A percentile compares a stretch with the other conserved stretches of the same genome.
Conservation (phyloP, 2,329 filamentous ascomycete genomes). For the Aspergillus vadensis region DNA sequence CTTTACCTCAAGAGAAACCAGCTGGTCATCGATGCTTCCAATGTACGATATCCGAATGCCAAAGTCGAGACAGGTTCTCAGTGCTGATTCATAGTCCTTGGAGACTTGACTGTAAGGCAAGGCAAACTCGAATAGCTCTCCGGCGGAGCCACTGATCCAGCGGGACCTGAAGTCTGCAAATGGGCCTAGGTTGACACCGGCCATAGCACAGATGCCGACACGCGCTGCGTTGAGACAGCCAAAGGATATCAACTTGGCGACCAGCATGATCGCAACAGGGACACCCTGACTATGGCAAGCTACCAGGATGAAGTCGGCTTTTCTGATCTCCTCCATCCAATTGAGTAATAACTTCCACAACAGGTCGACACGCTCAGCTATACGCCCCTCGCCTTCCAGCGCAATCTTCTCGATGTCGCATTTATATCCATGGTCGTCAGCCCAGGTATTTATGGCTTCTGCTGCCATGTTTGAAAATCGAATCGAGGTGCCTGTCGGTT, state of each 20-base stretch:
- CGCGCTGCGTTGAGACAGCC: conserved; percentile 76
- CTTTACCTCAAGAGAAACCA: conserved; percentile 83
- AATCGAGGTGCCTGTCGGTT: conserved; percentile 92
- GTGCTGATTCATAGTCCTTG: conserved; percentile 73
- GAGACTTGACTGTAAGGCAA: conserved; percentile 80
- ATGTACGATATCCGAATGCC: conserved; percentile 84
- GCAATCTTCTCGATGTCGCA: conserved; percentile 93
- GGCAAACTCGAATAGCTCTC: conserved; percentile 92
- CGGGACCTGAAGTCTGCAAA: conserved; percentile 90
- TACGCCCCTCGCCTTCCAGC: conserved; percentile 90
- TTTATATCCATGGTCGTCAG: conserved; percentile 68
- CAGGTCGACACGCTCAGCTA: conserved; percentile 84
- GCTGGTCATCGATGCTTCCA: conserved; percentile 94
- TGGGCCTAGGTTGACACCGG: conserved; percentile 89
- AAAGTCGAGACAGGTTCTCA: conserved; percentile 73
- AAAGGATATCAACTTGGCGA: conserved; percentile 89
- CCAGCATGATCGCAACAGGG: conserved; percentile 86
- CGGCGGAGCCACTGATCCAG: conserved; percentile 86
- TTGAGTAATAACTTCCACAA: conserved; percentile 93
- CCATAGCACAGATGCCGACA: conserved; percentile 85
- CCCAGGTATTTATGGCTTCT: conserved; percentile 80
- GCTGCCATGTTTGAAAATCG: conserved; percentile 88
- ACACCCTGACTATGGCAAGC: conserved; percentile 96
- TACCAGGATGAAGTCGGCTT: conserved; percentile 86
- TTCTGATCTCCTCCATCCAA: conserved; percentile 87